phyloP scores from a whole-genome alignment of 306 rosid genomes.

The Carpinus viminea region DNA sequence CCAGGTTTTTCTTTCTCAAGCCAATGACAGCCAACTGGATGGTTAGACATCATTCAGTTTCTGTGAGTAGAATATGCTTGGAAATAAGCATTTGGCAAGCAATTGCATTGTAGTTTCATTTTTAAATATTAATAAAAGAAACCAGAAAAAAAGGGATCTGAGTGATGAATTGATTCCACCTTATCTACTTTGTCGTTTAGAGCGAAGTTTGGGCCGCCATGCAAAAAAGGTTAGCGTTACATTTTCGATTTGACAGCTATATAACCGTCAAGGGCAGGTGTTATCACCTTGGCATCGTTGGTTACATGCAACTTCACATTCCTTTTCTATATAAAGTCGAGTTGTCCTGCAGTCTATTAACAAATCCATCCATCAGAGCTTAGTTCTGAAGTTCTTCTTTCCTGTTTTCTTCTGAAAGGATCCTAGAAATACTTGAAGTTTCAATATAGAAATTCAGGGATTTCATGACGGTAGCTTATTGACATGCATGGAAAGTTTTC shows the following conservation, averaged over 20 bases:
- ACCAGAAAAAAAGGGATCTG: background rate
- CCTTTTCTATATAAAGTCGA: slow-evolving; percentile 12
- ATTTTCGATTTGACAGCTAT: background rate
- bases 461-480: background rate
- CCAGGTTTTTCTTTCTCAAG: background rate
- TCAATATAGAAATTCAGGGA: background rate
- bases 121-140: background rate
- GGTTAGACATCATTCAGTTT: background rate
- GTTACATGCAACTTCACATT: slow-evolving; percentile 14
- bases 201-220: background rate
- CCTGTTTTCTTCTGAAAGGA: background rate
- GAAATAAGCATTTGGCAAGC: background rate
- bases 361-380: slow-evolving; percentile 5
- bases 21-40: slow-evolving; percentile 14
- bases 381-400: slow-evolving; percentile 8
- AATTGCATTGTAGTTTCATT: background rate
- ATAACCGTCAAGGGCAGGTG: slow-evolving; percentile 8
- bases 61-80: background rate
- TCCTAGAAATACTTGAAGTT: slow-evolving; percentile 5
- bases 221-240: background rate
- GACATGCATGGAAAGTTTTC: background rate
- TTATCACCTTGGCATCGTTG: slow-evolving; percentile 7
- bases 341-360: background rate
- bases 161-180: slow-evolving; percentile 2
- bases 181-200: background rate